Conservation (phyloP, 345 rosid species). For the Laguncularia racemosa region DNA sequence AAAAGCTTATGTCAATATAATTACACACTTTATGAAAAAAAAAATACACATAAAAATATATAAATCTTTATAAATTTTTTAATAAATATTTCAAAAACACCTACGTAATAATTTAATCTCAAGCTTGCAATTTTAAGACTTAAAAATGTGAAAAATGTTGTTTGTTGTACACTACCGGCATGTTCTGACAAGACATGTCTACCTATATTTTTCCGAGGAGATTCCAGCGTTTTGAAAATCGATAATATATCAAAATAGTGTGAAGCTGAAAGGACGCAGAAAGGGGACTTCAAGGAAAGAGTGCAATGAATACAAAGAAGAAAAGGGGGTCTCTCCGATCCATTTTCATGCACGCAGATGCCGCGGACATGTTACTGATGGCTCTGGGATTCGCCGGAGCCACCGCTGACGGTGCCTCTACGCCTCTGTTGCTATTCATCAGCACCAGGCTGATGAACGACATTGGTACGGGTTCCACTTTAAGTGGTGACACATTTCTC, state of each 20-base stretch:
- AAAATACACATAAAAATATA: too few relatives aligned
- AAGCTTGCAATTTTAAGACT: too few relatives aligned
- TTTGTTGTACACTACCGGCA: too few relatives aligned
- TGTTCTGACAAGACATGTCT: too few relatives aligned
- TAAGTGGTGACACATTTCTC: constrained; percentile 20
- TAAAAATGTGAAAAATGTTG: too few relatives aligned
- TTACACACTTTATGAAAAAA: too few relatives aligned
- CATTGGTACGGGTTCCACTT: constrained; percentile 33
- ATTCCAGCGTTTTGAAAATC: too few relatives aligned
- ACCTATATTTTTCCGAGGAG: too few relatives aligned
- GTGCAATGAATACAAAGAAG: background rate
- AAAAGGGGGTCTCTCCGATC: constrained; percentile 33
- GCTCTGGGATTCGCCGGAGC: constrained; percentile 59
- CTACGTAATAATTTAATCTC: too few relatives aligned
- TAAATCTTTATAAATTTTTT: too few relatives aligned
- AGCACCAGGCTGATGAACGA: constrained; percentile 70
- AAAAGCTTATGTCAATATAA: too few relatives aligned
- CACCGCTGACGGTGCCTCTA: constrained; percentile 56
- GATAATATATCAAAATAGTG: background rate
- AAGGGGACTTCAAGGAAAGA: background rate
- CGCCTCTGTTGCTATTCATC: constrained; percentile 54
- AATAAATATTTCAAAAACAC: too few relatives aligned
- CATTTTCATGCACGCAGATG: constrained; percentile 65
- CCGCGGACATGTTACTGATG: constrained; percentile 53
- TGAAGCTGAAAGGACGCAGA: background rate